Percentiles rank a stretch among this genome's conserved stretches.
These are phyloP conservation scores for Trichoderma pleuroti DNA, from an alignment of 2,329 filamentous ascomycete species.

Conservation along the genomic window DNA sequence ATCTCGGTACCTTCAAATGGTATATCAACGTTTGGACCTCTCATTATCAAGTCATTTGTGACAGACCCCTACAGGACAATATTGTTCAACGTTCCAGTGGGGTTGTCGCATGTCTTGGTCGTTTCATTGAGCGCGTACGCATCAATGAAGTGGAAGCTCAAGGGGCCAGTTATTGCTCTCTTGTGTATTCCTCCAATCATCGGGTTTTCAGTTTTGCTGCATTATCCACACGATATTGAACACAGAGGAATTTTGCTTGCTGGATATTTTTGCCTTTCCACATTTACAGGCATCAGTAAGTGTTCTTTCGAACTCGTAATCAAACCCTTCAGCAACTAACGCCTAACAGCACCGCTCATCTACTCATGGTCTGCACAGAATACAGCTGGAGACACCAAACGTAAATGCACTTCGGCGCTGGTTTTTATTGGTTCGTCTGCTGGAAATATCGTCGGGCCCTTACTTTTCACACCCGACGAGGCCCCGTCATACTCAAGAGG, in stretches of 20 bases:
- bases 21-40: constrained; percentile 54
- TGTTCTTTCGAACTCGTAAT: constrained; percentile 27
- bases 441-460: constrained; percentile 64
- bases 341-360: constrained; percentile 47
- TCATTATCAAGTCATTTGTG: constrained; percentile 59
- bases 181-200: constrained; percentile 56
- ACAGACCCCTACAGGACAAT: constrained; percentile 55
- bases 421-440: constrained; percentile 63
- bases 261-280: constrained; percentile 57
- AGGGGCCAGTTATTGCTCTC: constrained; percentile 52
- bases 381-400: constrained; percentile 67
- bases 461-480: constrained; percentile 57
- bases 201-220: constrained; percentile 53
- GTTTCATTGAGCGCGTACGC: constrained; percentile 56
- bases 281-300: constrained; percentile 47
- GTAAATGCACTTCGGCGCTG: constrained; percentile 61
- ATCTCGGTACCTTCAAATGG: constrained; percentile 58
- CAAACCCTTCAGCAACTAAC: constrained; percentile 19
- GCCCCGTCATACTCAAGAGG: constrained; percentile 45
- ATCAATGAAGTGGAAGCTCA: constrained; percentile 53
- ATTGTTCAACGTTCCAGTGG: constrained; percentile 59
- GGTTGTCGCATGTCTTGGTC: constrained; percentile 55
- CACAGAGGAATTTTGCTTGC: constrained; percentile 50
- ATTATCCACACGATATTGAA: constrained; percentile 42
- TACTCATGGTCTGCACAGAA: constrained; percentile 61